Base-by-base conservation (phyloP, 768 basidiomycete genomes). In the Rhizopogon vinicolor region DNA sequence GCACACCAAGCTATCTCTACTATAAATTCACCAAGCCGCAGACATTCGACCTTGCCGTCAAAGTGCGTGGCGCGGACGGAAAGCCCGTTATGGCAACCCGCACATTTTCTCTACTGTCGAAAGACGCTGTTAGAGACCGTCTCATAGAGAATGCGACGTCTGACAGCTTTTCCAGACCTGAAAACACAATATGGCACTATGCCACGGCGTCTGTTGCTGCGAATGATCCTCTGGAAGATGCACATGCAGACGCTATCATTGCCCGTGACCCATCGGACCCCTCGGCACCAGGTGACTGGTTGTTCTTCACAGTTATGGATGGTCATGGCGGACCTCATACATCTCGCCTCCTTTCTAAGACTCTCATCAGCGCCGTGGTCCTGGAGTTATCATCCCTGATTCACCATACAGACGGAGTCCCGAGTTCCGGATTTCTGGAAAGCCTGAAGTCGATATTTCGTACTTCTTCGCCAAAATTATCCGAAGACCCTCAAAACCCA, bases 181-280 rank as follows among this genome's bases (percentile, higher is more conserved):
- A 75, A 35, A 84, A 85, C 16, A 71, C 82, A 51, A 70, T 77
- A 12, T 92, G 90, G 90, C 85, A 80, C 60, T 86, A 87, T 70
- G 79, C 86, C 46, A 95, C 88, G 3, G 90, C 91, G 16, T 81
- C 78, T 35, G 74, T 98, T 37, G 76, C 90, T 1, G 88, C 93
- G 3, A 99, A 99, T 65, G 83, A 89, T 56, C 91, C 93, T 7
- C 85, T 97, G 51, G 97, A 99, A 71, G 97, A 99, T 67, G 85
- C 93, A 25, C 81, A 86, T 60, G 82, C 89, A 3, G 78, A 80
- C 57, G 83, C 85, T 54, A 74, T 93, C 58, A 73, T 96, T 48
- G 68, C 80, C 59, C 77, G 85, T 40, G 84, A 89, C 63, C 73
- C 72, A 3, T 72, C 80, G n/a, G 82, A 86, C 60, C 75, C 80